Base-by-base conservation (phyloP, 305 asterid genomes). In the Fraxinus sp. region DNA sequence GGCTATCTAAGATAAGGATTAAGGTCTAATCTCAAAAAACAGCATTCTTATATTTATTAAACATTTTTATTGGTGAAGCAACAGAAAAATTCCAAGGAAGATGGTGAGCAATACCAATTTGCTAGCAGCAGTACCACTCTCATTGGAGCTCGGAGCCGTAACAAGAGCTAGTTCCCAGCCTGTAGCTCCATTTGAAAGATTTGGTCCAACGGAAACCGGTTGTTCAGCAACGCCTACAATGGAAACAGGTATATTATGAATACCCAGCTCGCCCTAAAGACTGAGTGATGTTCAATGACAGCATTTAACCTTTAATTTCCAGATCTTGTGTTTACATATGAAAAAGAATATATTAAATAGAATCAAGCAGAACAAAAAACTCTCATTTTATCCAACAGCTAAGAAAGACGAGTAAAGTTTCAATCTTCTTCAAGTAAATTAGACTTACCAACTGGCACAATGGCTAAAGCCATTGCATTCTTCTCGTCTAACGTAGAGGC, bases 131-230 rank as follows among this genome's bases (percentile, higher is more conserved):
- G 93, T 72, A n/a, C 93, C 90, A 14, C 82, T 87, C 84, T 89
- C 97, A 16, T 88, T 94, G 82, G 97, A 91, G 92, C 98, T 96
- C 62, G 99, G 98, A 80, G 95, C 93, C 1, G 94, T 88, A 30
- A 94, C 98, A 24, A 94, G 97, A 10, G 99, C 98, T 77, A 96
- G 85, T 83, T 96, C 99, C 99, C 99, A 96, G 87, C 98, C 97
- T 2, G 93, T 76, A 35, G 89, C 55, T 79, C 98, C 98, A 39
- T 92, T 92, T 9, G 86, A 82, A 80, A 89, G 84, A 91, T 82
- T 85, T 64, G 87, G 88, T 62, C 86, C 88, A 26, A 90, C 41
- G 24, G 93, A 86, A 68, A 85, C 88, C 5, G 94, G 88, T 88
- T 92, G 97, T 83, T 89, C 90, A 44, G 89, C 79, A 79, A 76